Evolutionary conservation across 1,139 yeast genomes (phyloP).

Genomic region (Yamadazyma triangularis): DNA sequence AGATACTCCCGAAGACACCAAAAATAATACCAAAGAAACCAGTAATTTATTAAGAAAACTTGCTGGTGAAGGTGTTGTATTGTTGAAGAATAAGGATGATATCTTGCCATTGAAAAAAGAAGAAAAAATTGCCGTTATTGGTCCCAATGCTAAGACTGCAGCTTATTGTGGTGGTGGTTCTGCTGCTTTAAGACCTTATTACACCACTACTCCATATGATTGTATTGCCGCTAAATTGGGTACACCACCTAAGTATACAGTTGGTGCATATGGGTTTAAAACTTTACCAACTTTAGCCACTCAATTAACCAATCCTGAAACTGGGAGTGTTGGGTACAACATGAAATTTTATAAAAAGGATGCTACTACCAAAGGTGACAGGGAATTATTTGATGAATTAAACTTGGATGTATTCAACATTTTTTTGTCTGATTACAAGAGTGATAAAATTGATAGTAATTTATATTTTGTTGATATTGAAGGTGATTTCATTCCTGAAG

Average conservation of each 20-base stretch:
- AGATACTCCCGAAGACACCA: constrained; percentile 16
- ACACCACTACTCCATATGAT: constrained; percentile 22
- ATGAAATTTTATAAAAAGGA: constrained; percentile 11
- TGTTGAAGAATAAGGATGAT: constrained; percentile 44
- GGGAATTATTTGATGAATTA: constrained; percentile 28
- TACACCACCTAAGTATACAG: constrained; percentile 8
- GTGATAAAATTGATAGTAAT: constrained; percentile 14
- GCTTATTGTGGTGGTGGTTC: constrained; percentile 28
- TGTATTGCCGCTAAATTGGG: constrained; percentile 14
- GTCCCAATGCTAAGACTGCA: constrained; percentile 24
- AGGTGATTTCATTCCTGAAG: constrained; percentile 40
- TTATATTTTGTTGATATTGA: constrained; percentile 38
- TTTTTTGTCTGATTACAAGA: constrained; percentile 43
- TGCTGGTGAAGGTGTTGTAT: constrained; percentile 47
- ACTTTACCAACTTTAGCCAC: constrained; percentile 12
- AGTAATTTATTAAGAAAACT: constrained; percentile 34
- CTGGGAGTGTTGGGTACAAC: constrained; percentile 10
- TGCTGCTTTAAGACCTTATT: constrained; percentile 22
- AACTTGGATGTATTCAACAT: constrained; percentile 26
- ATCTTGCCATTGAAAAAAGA: constrained; percentile 33
- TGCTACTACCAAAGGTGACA: constrained; percentile 6
- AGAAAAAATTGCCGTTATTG: constrained; percentile 22
- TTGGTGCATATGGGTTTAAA: constrained; percentile 13
- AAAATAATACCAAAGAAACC: constrained; percentile 37
- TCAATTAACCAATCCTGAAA: constrained; percentile 7